Percentiles rank a stretch among this genome's conserved stretches.
Conservation (phyloP, 257 asterid species). For the Craterostigma plantagineum region DNA sequence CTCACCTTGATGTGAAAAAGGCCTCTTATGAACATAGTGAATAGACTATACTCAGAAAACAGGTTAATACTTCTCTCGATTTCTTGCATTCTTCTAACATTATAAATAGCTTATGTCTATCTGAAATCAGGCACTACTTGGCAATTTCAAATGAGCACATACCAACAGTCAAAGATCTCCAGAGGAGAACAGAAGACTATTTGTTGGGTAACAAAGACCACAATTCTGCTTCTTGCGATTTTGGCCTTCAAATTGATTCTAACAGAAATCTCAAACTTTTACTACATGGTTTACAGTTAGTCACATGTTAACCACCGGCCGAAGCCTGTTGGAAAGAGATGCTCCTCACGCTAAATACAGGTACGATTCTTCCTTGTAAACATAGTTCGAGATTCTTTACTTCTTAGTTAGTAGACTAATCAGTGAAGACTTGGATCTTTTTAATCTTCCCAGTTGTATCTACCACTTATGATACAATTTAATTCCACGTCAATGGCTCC, state of each 20-base stretch:
- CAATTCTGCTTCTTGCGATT: neutral
- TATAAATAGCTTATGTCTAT: neutral
- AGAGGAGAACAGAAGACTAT: constrained; percentile 35
- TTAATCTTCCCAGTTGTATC: too few relatives aligned
- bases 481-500: too few relatives aligned
- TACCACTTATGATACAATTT: too few relatives aligned
- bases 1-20: too few relatives aligned
- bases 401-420: too few relatives aligned
- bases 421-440: too few relatives aligned
- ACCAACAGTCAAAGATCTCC: constrained; percentile 56
- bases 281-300: constrained; percentile 23
- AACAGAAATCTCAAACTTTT: constrained; percentile 8
- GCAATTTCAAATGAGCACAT: constrained; percentile 74
- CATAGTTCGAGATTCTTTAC: neutral
- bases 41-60: too few relatives aligned
- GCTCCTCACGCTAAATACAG: constrained; percentile 57
- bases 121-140: constrained; percentile 60
- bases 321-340: constrained; percentile 37
- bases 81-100: too few relatives aligned
- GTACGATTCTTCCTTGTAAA: constrained; percentile 13
- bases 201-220: constrained; percentile 27
- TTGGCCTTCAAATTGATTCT: constrained; percentile 1
- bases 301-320: constrained; percentile 78
- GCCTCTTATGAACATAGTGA: too few relatives aligned
- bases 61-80: too few relatives aligned